phyloP scores from a whole-genome alignment of 805 yeast genomes.

The Debaryomyces castellii region DNA sequence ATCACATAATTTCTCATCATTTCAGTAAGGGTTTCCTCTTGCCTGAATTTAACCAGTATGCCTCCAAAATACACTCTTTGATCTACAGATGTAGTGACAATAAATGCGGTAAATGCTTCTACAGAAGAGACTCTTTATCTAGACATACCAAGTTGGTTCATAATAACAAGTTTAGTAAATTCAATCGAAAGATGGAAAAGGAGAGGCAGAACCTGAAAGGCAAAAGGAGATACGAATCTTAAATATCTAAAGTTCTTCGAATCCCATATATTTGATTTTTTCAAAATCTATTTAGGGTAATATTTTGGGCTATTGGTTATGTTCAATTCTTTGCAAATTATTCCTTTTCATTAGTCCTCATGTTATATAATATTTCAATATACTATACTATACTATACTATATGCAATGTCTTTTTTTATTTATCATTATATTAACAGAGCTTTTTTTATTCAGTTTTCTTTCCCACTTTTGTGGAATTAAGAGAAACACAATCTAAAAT shows the following conservation, averaged over 20 bases:
- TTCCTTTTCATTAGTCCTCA: neutral
- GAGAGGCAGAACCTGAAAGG: slow-evolving; percentile 2
- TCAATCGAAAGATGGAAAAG: slow-evolving; percentile 8
- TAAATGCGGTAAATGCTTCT: slow-evolving; percentile 48
- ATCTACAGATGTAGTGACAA: slow-evolving; percentile 17
- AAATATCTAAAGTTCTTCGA: neutral
- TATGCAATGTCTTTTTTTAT: too few species aligned
- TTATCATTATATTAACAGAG: too few species aligned
- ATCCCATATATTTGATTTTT: too few species aligned
- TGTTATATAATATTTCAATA: neutral
- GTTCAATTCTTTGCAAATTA: neutral
- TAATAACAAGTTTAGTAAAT: slow-evolving; percentile 20
- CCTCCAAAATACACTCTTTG: slow-evolving; percentile 3
- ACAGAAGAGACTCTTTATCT: slow-evolving; percentile 52
- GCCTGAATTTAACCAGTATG: slow-evolving; percentile 3
- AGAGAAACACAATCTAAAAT: neutral
- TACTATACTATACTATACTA: too few species aligned
- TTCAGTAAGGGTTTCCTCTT: slow-evolving; percentile 16
- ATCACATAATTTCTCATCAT: slow-evolving; percentile 27
- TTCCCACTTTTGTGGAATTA: neutral
- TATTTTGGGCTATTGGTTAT: neutral
- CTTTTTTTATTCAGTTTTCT: too few species aligned
- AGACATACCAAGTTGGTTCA: slow-evolving; percentile 57
- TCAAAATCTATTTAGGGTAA: neutral
- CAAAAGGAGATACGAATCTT: neutral